phyloP scores from a whole-genome alignment of 345 rosid species.

The Salix koriyanagi region DNA sequence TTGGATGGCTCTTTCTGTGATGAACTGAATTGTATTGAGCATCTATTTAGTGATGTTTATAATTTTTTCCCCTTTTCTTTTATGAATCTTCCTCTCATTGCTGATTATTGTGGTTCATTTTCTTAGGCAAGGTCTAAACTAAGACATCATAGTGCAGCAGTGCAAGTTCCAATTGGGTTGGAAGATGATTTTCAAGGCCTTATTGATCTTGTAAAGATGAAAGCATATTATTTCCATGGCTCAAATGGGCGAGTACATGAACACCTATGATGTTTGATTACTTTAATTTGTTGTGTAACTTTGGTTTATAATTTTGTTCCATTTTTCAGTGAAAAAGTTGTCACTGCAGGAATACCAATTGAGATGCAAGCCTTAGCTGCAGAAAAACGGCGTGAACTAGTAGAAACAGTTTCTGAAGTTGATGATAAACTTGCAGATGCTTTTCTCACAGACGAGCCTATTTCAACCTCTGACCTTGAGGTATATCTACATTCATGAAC shows the following conservation, averaged over 20 bases:
- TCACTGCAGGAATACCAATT: constrained; percentile 65
- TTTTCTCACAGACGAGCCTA: constrained; percentile 83
- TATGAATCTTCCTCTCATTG: not conserved
- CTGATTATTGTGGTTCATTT: constrained; percentile 4
- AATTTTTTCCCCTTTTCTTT: not conserved
- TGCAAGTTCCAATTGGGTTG: constrained; percentile 93
- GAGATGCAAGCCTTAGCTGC: constrained; percentile 70
- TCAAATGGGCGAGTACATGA: constrained; percentile 70
- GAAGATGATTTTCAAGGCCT: constrained; percentile 91
- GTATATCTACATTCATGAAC: constrained; percentile 29
- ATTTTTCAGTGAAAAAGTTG: constrained; percentile 73
- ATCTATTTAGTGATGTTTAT: too few species aligned
- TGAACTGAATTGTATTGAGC: too few species aligned
- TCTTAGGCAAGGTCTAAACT: constrained; percentile 87
- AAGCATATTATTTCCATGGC: constrained; percentile 76
- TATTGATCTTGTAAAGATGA: constrained; percentile 67
- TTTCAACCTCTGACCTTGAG: constrained; percentile 75
- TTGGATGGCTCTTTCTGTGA: too few species aligned
- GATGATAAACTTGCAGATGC: constrained; percentile 89
- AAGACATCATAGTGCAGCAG: constrained; percentile 91
- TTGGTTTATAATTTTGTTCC: not conserved
- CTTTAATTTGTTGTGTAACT: not conserved
- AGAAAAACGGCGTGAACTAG: constrained; percentile 80
- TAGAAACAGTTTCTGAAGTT: constrained; percentile 91
- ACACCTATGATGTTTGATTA: constrained; percentile 6